These are phyloP conservation scores for Tuber indicum DNA, from an alignment of 495 filamentous ascomycete species.

Conservation along the genomic window DNA sequence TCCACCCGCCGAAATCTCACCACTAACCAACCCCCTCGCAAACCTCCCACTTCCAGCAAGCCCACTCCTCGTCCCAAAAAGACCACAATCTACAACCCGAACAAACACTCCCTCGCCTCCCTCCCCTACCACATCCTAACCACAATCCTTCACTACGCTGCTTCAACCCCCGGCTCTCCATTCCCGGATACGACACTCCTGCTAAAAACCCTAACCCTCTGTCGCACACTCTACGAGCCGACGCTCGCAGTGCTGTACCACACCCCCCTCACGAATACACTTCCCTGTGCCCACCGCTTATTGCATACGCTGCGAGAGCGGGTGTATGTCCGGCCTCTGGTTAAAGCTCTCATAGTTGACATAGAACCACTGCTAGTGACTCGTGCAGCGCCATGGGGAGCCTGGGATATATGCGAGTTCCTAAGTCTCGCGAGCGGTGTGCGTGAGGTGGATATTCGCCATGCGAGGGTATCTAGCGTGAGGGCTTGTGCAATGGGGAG, in stretches of 20 bases:
- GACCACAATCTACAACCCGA: constrained; percentile 8
- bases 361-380: constrained; percentile 27
- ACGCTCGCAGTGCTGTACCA: constrained; percentile 24
- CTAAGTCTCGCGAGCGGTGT: constrained; percentile 14
- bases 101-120: constrained; percentile 23
- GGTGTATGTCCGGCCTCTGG: constrained; percentile 18
- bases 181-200: constrained; percentile 25
- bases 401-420: constrained; percentile 30
- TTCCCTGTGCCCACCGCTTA: constrained; percentile 18
- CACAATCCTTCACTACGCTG: constrained; percentile 23
- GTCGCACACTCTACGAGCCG: constrained; percentile 31
- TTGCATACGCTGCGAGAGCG: constrained; percentile 10
- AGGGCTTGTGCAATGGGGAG: not conserved
- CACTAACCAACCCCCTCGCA: not conserved
- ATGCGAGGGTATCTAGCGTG: not conserved
- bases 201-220: constrained; percentile 28
- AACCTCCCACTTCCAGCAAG: not conserved
- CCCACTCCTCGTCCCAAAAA: not conserved
- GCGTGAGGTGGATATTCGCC: constrained; percentile 16
- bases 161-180: constrained; percentile 9
- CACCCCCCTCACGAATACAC: constrained; percentile 19
- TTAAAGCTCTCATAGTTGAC: constrained; percentile 24
- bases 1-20: not conserved
- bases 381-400: not conserved
- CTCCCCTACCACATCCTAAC: constrained; percentile 36